phyloP scores from a whole-genome alignment of 257 asterid genomes.

The Euphrasia confusa region DNA sequence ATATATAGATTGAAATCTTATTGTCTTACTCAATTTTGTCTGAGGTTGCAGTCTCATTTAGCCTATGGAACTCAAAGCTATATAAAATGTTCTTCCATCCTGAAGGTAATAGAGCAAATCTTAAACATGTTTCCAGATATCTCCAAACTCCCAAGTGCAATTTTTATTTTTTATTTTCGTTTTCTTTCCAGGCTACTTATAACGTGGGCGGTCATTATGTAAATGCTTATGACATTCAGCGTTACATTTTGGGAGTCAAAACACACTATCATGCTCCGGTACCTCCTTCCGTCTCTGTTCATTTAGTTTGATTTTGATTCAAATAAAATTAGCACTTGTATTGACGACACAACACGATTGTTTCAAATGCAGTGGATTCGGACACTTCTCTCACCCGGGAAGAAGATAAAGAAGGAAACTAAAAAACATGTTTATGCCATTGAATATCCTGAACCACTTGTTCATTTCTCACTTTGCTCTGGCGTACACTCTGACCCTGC shows the following conservation, averaged over 20 bases:
- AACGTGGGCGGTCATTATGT: not conserved
- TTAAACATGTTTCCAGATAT: not conserved
- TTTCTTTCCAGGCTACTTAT: not conserved
- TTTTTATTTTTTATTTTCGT: no score
- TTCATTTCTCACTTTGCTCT: constrained; percentile 79
- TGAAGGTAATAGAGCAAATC: constrained; percentile 47
- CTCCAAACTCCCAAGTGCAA: not conserved
- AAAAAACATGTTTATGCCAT: constrained; percentile 55
- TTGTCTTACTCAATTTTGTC: constrained; percentile 9
- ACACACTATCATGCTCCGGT: not conserved
- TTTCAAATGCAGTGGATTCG: constrained; percentile 65
- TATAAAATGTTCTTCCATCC: constrained; percentile 48
- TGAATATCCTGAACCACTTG: constrained; percentile 83
- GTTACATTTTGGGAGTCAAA: constrained; percentile 1
- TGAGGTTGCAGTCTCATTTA: constrained; percentile 64
- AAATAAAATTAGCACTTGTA: no score
- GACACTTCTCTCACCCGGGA: constrained; percentile 67
- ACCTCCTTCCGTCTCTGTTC: not conserved
- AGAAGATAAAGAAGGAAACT: constrained; percentile 46
- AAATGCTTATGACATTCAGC: constrained; percentile 1
- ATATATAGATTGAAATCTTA: not conserved
- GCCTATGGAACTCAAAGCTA: constrained; percentile 80
- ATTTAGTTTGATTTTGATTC: no score
- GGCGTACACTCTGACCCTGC: constrained; percentile 77
- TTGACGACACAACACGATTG: not conserved